Base-by-base conservation (phyloP, 306 rosid species). In the Trifolium subterraneum region DNA sequence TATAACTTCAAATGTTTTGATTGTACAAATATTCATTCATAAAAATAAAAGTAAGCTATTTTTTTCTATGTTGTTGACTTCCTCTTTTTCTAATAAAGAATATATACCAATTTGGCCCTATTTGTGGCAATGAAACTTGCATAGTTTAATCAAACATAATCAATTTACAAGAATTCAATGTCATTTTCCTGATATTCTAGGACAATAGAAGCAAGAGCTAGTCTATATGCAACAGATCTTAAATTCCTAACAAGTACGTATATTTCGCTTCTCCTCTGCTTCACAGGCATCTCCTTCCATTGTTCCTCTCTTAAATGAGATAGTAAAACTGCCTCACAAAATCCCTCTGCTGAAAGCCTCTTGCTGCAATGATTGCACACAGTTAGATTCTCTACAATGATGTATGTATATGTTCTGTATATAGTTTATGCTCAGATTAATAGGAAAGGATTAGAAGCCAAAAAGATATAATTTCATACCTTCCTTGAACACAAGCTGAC, bases 231-330 rank as follows among this genome's bases (percentile, higher is more conserved):
- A 41, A 86, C 79, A 20, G 97, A 93, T 80, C 85, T 86, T 71
- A 91, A 74, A 85, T 93, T 93, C 74, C 97, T 84, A 16, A 91
- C 92, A 14, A 93, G 90, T 7, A 89, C 94, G 31, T 79, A 87
- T 65, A 93, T 91, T 61, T 93, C 92, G 61, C 66, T 86, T 74
- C 39, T 72, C 74, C 89, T 86, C 71, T 74, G 81, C 75, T 86
- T 89, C 10, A 33, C 64, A 19, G 78, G 79, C 65, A 72, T 52
- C 55, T 70, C 81, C 59, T 69, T 77, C 96, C 94, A 87, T 64
- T 91, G 94, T 72, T 85, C 87, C 64, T 79, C 84, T 74, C 96
- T 86, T 45, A 91, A 87, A 69, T 29, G 73, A 76, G 89, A 82
- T 19, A 73, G 47, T 16, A 80, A 84, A 19, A 82, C 84, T n/a